Conservation (phyloP, 306 rosid species). For the Abrus precatorius region DNA sequence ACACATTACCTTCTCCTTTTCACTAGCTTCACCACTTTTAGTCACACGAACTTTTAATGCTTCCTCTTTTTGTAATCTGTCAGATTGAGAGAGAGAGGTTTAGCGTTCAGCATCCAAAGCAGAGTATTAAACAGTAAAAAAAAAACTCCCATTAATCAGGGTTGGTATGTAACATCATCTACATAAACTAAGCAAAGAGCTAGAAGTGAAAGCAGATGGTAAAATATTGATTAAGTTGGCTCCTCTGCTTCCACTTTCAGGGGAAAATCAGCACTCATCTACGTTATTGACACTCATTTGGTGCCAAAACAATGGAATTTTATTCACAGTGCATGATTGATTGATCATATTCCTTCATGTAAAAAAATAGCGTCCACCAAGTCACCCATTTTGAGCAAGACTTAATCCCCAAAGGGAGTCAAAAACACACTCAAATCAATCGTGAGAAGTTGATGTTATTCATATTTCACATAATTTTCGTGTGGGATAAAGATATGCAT, state of each 20-base stretch:
- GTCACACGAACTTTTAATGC: constrained; percentile 86
- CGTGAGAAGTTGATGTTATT: too few species aligned
- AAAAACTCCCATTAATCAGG: neutral
- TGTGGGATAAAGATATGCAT: too few species aligned
- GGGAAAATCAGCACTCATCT: neutral
- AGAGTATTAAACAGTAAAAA: constrained; percentile 35
- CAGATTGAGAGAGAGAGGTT: constrained; percentile 42
- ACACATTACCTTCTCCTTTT: constrained; percentile 87
- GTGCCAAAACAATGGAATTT: constrained; percentile 17
- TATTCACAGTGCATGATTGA: too few species aligned
- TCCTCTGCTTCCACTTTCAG: constrained; percentile 14
- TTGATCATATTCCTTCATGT: too few species aligned
- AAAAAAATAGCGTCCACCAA: too few species aligned
- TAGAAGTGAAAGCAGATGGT: constrained; percentile 33
- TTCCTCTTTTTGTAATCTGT: constrained; percentile 89
- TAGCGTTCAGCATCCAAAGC: constrained; percentile 32
- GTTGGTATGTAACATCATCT: constrained; percentile 20
- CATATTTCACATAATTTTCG: too few species aligned
- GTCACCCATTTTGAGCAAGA: too few species aligned
- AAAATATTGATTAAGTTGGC: constrained; percentile 2
- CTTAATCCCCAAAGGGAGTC: too few species aligned
- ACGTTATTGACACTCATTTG: constrained; percentile 17
- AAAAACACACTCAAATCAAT: too few species aligned
- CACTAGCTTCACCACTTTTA: constrained; percentile 77
- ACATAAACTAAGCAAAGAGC: constrained; percentile 16